Percentiles rank a stretch among this genome's conserved stretches.
These are phyloP conservation scores for Saccharomyces hybrid DNA, from an alignment of 1,139 yeast genomes.

Conservation along the genomic window DNA sequence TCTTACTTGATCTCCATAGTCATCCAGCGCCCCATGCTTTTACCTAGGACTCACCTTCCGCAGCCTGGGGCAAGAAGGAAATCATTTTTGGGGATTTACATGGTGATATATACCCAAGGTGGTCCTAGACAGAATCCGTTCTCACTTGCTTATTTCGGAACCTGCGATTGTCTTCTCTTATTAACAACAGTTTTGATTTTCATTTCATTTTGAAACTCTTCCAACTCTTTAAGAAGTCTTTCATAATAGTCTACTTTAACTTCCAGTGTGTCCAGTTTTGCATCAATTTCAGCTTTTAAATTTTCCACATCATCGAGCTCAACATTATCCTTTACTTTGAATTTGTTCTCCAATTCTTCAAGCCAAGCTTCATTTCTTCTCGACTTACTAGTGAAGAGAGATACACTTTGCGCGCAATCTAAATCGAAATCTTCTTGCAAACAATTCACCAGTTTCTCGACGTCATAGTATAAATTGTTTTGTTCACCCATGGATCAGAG, in stretches of 20 bases:
- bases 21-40: not conserved
- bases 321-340: slow-evolving; percentile 11
- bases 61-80: slow-evolving; percentile 6
- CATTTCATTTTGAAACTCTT: slow-evolving; percentile 23
- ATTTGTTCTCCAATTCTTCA: slow-evolving; percentile 15
- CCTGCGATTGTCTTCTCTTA: slow-evolving; percentile 10
- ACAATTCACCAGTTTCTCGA: not conserved
- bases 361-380: slow-evolving; percentile 18
- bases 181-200: slow-evolving; percentile 18
- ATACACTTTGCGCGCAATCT: not conserved
- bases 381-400: not conserved
- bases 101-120: slow-evolving; percentile 1
- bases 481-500: not conserved
- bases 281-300: slow-evolving; percentile 10
- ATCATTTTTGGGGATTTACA: not conserved
- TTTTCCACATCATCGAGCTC: slow-evolving; percentile 11
- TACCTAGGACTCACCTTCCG: not conserved
- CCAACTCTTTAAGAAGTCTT: slow-evolving; percentile 23
- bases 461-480: not conserved
- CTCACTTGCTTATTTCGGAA: not conserved
- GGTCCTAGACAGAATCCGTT: not conserved
- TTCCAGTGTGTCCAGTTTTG: slow-evolving; percentile 16
- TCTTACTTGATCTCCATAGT: not conserved
- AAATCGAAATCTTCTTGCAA: not conserved
- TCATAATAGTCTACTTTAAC: slow-evolving; percentile 20